Percentiles rank a stretch among this genome's conserved stretches.
Evolutionary conservation across 2,329 filamentous ascomycete genomes (phyloP).

Genomic region (Daldinia sp.): DNA sequence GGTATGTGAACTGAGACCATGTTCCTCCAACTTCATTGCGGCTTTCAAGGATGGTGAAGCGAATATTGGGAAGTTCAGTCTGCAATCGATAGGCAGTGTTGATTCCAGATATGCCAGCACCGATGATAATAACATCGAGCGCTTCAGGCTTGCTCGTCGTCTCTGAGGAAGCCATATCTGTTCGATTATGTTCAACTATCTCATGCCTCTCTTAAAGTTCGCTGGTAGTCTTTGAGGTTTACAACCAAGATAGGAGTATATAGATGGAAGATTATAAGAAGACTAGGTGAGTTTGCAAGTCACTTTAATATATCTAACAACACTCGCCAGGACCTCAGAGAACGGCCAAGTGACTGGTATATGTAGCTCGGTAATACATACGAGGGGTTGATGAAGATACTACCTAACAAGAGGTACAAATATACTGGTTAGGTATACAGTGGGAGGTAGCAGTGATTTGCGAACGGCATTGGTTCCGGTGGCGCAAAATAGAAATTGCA

Average conservation of each 20-base stretch:
- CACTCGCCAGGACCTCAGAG: too few relatives aligned
- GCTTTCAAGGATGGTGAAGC: slow-evolving; percentile 69
- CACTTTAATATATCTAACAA: neutral
- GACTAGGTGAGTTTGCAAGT: neutral
- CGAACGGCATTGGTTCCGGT: neutral
- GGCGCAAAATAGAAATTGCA: neutral
- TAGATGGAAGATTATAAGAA: neutral
- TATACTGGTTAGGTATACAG: neutral
- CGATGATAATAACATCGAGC: slow-evolving; percentile 65
- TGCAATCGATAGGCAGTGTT: slow-evolving; percentile 70
- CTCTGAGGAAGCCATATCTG: neutral
- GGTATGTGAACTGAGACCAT: slow-evolving; percentile 74
- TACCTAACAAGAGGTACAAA: neutral
- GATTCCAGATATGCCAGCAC: slow-evolving; percentile 72
- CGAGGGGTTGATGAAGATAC: neutral
- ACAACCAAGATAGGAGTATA: neutral
- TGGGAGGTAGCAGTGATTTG: neutral
- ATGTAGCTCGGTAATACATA: neutral
- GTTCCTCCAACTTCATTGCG: slow-evolving; percentile 70
- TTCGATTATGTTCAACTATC: neutral
- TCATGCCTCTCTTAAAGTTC: neutral
- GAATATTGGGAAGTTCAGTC: slow-evolving; percentile 58
- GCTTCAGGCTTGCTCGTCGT: slow-evolving; percentile 9
- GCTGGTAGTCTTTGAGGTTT: neutral
- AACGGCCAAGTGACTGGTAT: neutral